phyloP scores from a whole-genome alignment of 1,284 basidiomycete genomes.

The Tilletia indica region DNA sequence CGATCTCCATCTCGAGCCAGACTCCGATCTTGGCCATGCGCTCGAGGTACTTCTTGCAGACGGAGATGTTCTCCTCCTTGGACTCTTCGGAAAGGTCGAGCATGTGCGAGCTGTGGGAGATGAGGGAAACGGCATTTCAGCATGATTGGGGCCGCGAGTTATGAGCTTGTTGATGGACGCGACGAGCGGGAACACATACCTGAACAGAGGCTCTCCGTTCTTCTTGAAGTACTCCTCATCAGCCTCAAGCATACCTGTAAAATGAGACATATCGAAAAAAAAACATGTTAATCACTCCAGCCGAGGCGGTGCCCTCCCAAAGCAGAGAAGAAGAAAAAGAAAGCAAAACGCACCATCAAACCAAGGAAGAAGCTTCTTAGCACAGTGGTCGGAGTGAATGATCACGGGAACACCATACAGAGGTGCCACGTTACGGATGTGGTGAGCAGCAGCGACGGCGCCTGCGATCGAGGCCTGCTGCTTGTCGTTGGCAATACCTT shows the following conservation, averaged over 20 bases:
- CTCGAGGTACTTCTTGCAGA: conserved; percentile 90
- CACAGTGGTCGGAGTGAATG: conserved; percentile 98
- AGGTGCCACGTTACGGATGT: conserved; percentile 78
- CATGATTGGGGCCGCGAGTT: too few relatives aligned
- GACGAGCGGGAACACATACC: conserved; percentile 55
- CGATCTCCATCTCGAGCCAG: conserved; percentile 99
- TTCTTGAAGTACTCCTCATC: conserved; percentile 88
- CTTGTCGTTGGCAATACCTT: conserved; percentile 89
- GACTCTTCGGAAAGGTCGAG: conserved; percentile 97
- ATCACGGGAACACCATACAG: conserved; percentile 71
- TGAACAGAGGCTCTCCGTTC: conserved; percentile 88
- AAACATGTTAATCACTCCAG: not conserved
- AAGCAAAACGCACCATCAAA: conserved; percentile 69
- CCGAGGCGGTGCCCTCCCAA: not conserved
- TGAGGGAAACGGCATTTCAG: not conserved
- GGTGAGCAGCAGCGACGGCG: conserved; percentile 87
- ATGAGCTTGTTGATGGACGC: not conserved
- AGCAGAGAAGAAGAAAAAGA: not conserved
- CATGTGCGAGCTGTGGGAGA: conserved; percentile 77
- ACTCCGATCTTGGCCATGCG: conserved; percentile 81
- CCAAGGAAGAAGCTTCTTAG: conserved; percentile 97
- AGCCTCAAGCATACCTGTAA: conserved; percentile 81
- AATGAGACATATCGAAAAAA: too few relatives aligned
- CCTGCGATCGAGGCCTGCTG: conserved; percentile 95
- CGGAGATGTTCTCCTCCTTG: conserved; percentile 95